Conservation (phyloP, 768 basidiomycete genomes). For the Tylopilus sp. region DNA sequence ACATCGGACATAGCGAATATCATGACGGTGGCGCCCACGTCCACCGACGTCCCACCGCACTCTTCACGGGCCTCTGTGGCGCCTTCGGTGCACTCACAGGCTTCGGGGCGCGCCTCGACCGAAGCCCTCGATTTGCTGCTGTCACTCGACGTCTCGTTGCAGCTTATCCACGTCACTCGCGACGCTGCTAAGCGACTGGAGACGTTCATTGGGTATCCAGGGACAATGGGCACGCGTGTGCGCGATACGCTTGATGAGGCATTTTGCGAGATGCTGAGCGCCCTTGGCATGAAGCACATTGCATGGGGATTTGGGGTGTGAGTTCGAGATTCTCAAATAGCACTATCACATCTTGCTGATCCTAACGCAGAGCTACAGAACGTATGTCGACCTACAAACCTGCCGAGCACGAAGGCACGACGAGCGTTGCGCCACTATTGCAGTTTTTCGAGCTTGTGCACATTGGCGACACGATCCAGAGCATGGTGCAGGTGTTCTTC, state of each 20-base stretch:
- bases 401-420: slow-evolving; percentile 76
- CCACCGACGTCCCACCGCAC: not conserved
- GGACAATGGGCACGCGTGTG: slow-evolving; percentile 82
- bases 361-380: slow-evolving; percentile 64
- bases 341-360: not conserved
- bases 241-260: slow-evolving; percentile 92
- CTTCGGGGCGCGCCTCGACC: slow-evolving; percentile 14
- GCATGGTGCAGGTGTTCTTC: slow-evolving; percentile 97
- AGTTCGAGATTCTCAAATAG: slow-evolving; percentile 24
- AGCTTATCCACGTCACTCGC: slow-evolving; percentile 90
- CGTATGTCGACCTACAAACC: slow-evolving; percentile 91
- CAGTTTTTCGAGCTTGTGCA: slow-evolving; percentile 99
- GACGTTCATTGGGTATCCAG: slow-evolving; percentile 85
- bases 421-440: slow-evolving; percentile 85
- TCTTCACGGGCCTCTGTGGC: not conserved
- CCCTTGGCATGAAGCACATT: slow-evolving; percentile 76
- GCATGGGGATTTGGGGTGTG: slow-evolving; percentile 74
- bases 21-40: not conserved
- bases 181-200: slow-evolving; percentile 91
- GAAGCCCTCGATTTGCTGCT: slow-evolving; percentile 77
- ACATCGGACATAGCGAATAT: not conserved
- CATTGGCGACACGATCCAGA: slow-evolving; percentile 95
- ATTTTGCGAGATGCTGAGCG: slow-evolving; percentile 80
- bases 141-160: slow-evolving; percentile 86
- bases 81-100: slow-evolving; percentile 6